Evolutionary conservation across 129 eudicot species (phyloP), one percentile per base, ranked within the genome.

Genomic region (Flaveria linearis): DNA sequence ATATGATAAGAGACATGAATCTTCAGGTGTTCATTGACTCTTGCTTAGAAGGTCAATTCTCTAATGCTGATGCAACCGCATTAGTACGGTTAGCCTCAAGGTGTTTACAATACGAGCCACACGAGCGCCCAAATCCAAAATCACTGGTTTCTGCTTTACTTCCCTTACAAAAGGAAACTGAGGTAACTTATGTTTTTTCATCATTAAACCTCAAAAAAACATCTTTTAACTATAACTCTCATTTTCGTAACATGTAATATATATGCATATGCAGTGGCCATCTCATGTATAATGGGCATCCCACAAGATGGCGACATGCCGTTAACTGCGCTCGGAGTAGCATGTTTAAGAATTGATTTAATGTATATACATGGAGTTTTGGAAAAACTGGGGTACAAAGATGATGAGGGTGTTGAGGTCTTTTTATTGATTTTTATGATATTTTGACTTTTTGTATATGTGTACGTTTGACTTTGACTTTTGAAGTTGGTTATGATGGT

Each of bases 401-500:
- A 93, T 81, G 98, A 93, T 3, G 98, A 93, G 80, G 97, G 98
- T 57, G 86, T 97, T 50, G 98, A 93, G 98, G 98, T 93, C 81
- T 76, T 86, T 76, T 77, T 82, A 56, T 77, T 23, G n/a, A 41
- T 23, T 47, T 80, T 42, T 33, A 1, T 62, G 2, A 0, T 42
- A 15, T 74, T 22, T 41, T 42, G 39, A 55, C 33, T 26, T 60
- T 36, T 20, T 50, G 23, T 7, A 28, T 63, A 46, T 25, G 60
- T 68, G 42, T 13, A 25, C 5, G 39, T 61, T 61, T 23, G 66
- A 25, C 67, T 11, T 61, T 26, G 68, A 78, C 28, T 56, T 77
- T 41, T 43, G 47, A 77, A 47, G 23, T 23, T 16, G 30, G 28
- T 15, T 5, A 39, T 53, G 47, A 33, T 69, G 20, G 33, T 45